Base-by-base conservation (phyloP, 2,329 filamentous ascomycete species). In the Phaeoacremonium minimum region DNA sequence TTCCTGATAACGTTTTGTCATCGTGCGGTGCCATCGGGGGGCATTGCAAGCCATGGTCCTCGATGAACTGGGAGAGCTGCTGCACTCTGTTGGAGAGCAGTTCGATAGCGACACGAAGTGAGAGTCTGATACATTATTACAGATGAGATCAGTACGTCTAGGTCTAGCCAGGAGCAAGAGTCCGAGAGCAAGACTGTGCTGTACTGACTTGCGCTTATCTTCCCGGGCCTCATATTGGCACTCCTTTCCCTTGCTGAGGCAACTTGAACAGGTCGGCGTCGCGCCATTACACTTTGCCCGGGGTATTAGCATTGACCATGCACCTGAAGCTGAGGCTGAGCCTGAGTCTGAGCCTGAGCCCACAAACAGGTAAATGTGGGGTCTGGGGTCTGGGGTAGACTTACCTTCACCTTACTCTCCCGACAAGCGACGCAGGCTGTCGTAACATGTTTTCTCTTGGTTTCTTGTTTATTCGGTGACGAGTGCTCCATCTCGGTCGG, bases 371-470 rank as follows among this genome's bases (percentile, higher is more conserved):
- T n/a, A n/a, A n/a, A n/a, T n/a, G n/a, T n/a, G n/a, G n/a, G n/a
- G n/a, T n/a, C n/a, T n/a, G n/a, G n/a, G n/a, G n/a, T n/a, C n/a
- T n/a, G n/a, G n/a, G n/a, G n/a, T n/a, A n/a, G 18, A 42, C 53
- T 38, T 33, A 64, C 61, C 49, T 60, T 63, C 30, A 63, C 53
- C 41, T 63, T 65, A 32, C 61, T 54, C 33, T 61, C 52, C n/a
- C 60, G 53, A 44, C 61, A 65, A 18, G 48, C 28, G 8, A 41
- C 32, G 30, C 51, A 53, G 15, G 49, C 51, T 33, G 50, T 53
- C 22, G 22, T 26, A n/a, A 26, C 22, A 26, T 26, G 22, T 26
- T 26, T 26, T 26, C 22, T 26, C 22, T 26, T 26, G n/a, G 22
- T n/a, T n/a, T 26, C 22, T 26, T 26, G 9, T 26, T 26, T 26